These are phyloP conservation scores for Zea luxurians DNA, from an alignment of 176 grass and related monocot genomes.

Conservation along the genomic window DNA sequence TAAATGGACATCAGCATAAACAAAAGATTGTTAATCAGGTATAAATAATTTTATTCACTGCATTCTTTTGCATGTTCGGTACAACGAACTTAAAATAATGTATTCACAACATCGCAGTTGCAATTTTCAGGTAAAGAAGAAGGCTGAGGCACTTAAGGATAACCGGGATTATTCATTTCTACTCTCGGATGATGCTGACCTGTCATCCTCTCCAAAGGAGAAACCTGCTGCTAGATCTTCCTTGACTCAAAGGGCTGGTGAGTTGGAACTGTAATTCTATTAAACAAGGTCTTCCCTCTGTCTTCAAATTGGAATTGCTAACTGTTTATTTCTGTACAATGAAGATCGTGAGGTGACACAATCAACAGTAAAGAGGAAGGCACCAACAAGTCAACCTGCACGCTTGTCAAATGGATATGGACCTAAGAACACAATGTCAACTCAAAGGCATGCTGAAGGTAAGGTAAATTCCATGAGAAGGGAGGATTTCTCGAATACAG, in stretches of 20 bases:
- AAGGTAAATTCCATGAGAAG: constrained; percentile 50
- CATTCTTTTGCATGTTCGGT: constrained; percentile 35
- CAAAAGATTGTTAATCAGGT: constrained; percentile 82
- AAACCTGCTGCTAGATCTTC: constrained; percentile 46
- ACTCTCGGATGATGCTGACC: constrained; percentile 82
- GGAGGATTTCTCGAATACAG: constrained; percentile 31
- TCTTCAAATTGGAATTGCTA: constrained; percentile 18
- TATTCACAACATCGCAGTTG: constrained; percentile 46
- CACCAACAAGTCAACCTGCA: constrained; percentile 37
- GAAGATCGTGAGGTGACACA: constrained; percentile 44
- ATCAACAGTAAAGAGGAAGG: constrained; percentile 46
- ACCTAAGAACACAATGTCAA: constrained; percentile 47
- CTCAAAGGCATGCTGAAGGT: constrained; percentile 35
- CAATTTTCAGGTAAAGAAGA: constrained; percentile 72
- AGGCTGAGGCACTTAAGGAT: constrained; percentile 84
- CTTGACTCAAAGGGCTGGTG: constrained; percentile 56
- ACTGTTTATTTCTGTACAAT: constrained; percentile 31
- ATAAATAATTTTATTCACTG: constrained; percentile 35
- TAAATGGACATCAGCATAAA: constrained; percentile 53
- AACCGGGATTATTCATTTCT: constrained; percentile 91
- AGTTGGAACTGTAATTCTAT: constrained; percentile 32
- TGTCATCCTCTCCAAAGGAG: constrained; percentile 54
- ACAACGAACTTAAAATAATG: constrained; percentile 27
- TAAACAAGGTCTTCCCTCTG: background rate
- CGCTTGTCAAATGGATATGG: constrained; percentile 50